phyloP scores from a whole-genome alignment of 768 basidiomycete genomes.

The Neoboletus magnificus region DNA sequence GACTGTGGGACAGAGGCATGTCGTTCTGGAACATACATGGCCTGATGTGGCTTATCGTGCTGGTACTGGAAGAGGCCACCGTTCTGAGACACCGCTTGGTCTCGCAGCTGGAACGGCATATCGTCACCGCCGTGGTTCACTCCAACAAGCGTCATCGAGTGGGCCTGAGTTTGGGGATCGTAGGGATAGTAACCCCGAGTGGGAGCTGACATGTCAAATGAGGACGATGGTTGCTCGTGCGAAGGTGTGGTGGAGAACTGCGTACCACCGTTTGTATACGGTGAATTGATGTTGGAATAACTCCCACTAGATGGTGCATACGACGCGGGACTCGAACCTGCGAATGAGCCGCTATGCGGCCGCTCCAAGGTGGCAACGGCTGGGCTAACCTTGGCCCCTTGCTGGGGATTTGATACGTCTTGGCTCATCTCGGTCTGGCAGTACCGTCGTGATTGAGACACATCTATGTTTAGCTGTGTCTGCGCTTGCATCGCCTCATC shows the following conservation, averaged over 20 bases:
- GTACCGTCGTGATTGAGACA: slow-evolving; percentile 16
- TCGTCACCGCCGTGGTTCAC: slow-evolving; percentile 16
- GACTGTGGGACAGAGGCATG: slow-evolving; percentile 18
- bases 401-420: slow-evolving; percentile 6
- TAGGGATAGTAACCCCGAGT: slow-evolving; percentile 22
- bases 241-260: slow-evolving; percentile 17
- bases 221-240: slow-evolving; percentile 19
- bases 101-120: slow-evolving; percentile 16
- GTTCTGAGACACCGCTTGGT: slow-evolving; percentile 16
- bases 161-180: slow-evolving; percentile 13
- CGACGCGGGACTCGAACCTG: slow-evolving; percentile 24
- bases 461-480: slow-evolving; percentile 11
- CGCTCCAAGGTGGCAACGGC: slow-evolving; percentile 19
- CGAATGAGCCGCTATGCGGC: slow-evolving; percentile 17
- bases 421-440: slow-evolving; percentile 10
- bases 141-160: slow-evolving; percentile 20
- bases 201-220: slow-evolving; percentile 21
- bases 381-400: slow-evolving; percentile 7
- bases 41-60: slow-evolving; percentile 24
- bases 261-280: slow-evolving; percentile 21
- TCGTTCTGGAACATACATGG: slow-evolving; percentile 24
- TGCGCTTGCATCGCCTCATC: slow-evolving; percentile 16
- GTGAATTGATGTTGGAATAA: slow-evolving; percentile 25
- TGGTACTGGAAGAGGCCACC: slow-evolving; percentile 14
- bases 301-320: slow-evolving; percentile 23